Percentiles rank a stretch among this genome's conserved stretches.
Conservation (phyloP, 139 green algal genomes). For the Gonium pectorale region DNA sequence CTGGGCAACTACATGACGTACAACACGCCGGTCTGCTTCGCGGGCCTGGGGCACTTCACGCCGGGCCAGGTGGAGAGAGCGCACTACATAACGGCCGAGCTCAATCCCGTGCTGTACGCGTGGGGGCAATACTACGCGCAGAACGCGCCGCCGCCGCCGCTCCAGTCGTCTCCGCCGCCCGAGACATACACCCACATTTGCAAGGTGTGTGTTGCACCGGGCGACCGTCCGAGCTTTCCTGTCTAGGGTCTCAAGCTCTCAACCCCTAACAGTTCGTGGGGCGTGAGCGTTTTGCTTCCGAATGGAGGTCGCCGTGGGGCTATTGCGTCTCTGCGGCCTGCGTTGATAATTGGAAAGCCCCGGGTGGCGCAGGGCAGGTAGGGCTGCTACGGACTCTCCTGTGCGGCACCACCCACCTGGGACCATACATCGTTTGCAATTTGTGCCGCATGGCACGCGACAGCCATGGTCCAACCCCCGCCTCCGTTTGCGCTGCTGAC, state of each 20-base stretch:
- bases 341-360: neutral
- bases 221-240: neutral
- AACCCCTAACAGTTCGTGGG: no score
- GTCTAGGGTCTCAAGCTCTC: neutral
- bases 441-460: no score
- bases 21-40: slow-evolving; percentile 25
- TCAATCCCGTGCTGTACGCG: slow-evolving; percentile 11
- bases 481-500: neutral
- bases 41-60: slow-evolving; percentile 19
- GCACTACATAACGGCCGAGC: neutral
- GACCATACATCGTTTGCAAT: no score
- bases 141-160: neutral
- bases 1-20: slow-evolving; percentile 41
- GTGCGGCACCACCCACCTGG: no score
- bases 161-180: neutral
- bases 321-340: neutral
- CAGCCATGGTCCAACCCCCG: no score
- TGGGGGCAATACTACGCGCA: slow-evolving; percentile 9
- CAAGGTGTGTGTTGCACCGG: neutral
- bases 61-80: neutral
- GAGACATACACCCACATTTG: neutral
- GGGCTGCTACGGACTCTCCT: no score
- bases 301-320: neutral
- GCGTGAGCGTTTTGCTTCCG: no score
- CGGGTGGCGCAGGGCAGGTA: no score